Evolutionary conservation across 768 basidiomycete genomes (phyloP).

Genomic region (Sutorius australiensis): DNA sequence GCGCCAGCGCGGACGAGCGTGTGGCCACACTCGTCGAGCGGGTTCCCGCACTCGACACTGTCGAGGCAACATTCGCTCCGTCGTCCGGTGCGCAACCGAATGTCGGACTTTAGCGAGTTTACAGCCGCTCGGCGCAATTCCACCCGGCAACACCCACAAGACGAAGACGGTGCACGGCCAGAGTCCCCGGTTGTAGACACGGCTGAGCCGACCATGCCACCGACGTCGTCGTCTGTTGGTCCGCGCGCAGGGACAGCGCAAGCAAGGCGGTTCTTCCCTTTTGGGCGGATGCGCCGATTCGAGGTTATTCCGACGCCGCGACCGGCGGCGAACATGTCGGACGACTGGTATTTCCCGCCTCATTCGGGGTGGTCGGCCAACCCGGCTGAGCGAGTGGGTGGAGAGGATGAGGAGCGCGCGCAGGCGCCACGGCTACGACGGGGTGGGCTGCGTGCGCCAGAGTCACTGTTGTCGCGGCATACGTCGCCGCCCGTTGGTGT

Average conservation of each 20-base stretch:
- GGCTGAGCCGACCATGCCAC: background rate
- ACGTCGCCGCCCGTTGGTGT: constrained; percentile 34
- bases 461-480: constrained; percentile 51
- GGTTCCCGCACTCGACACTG: constrained; percentile 32
- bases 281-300: constrained; percentile 43
- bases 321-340: constrained; percentile 25
- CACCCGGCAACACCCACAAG: constrained; percentile 33
- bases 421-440: constrained; percentile 55
- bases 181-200: constrained; percentile 4
- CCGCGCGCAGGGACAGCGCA: constrained; percentile 19
- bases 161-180: constrained; percentile 21
- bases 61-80: constrained; percentile 61
- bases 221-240: constrained; percentile 6
- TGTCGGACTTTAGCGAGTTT: constrained; percentile 71
- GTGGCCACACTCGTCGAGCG: constrained; percentile 25
- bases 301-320: constrained; percentile 35
- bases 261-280: constrained; percentile 56
- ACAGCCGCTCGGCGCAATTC: constrained; percentile 59
- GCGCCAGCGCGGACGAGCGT: constrained; percentile 17
- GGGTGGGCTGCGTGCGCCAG: constrained; percentile 64
- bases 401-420: constrained; percentile 34
- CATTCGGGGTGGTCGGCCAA: constrained; percentile 19
- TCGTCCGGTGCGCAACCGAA: constrained; percentile 49
- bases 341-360: constrained; percentile 34
- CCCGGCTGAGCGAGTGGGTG: constrained; percentile 16